Base-by-base conservation (phyloP, 2,329 filamentous ascomycete genomes). In the Scleromitrula shiraiana region DNA sequence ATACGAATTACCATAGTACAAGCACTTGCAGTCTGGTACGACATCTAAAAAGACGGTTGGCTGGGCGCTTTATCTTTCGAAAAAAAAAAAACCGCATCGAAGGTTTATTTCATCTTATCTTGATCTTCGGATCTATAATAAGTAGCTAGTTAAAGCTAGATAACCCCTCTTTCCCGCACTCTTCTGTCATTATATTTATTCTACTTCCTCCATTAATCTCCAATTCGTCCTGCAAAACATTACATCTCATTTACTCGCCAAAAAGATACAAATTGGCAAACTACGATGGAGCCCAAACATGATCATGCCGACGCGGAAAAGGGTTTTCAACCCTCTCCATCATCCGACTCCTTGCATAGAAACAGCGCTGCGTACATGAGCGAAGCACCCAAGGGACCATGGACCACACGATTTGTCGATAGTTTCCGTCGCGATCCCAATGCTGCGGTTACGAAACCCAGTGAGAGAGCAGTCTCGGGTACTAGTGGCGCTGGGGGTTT, bases 391-490 rank as follows among this genome's bases (percentile, higher is more conserved):
- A 45, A 46, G 24, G 50, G 41, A 9, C 53, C 58, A 27, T 61
- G 55, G 56, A 43, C 39, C 14, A 52, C 41, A 2, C 47, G 58
- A 5, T 53, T 62, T 15, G 43, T 61, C 27, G 57, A 61, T 35
- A 61, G 59, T 33, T 63, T 63, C 49, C 56, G 55, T 19, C 50
- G 60, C 7, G 60, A 62, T 50, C 59, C 60, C 2, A 57, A 60
- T 45, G 83, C 78, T 41, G 75, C 65, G 46, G 67, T 73, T 40
- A 49, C 69, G 62, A 32, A 68, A 67, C 52, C 49, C 20, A 22
- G 15, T 23, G 43, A 47, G 32, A 24, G 19, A 10, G 38, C 50
- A 19, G 44, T 47, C n/a, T n/a, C n/a, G n/a, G n/a, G n/a, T 9
- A 33, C 17, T 7, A 30, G 39, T 5, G 24, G 17, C 1, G 49